A percentile compares a stretch with the other conserved stretches of the same genome.
These are phyloP conservation scores for Heteromeles arbutifolia DNA, from an alignment of 306 rosid species.

Conservation along the genomic window DNA sequence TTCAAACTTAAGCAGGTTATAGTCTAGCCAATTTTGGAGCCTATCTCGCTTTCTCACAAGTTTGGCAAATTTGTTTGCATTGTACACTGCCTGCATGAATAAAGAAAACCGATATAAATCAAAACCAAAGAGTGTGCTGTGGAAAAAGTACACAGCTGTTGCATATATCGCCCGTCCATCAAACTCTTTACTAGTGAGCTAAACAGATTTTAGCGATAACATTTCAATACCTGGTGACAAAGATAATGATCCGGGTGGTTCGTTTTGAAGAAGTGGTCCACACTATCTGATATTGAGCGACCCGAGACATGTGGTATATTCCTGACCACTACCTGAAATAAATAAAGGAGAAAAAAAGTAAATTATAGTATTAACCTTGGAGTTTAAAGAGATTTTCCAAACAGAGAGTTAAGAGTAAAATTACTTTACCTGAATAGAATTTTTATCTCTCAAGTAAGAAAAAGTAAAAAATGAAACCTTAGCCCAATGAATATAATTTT, in stretches of 20 bases:
- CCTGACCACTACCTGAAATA: constrained; percentile 77
- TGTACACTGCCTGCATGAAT: constrained; percentile 63
- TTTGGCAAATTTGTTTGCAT: constrained; percentile 83
- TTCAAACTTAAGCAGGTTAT: constrained; percentile 81
- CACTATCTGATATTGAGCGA: constrained; percentile 48
- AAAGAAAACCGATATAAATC: neutral
- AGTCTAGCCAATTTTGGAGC: constrained; percentile 88
- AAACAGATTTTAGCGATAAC: neutral
- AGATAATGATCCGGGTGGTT: constrained; percentile 83
- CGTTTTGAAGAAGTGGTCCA: constrained; percentile 70
- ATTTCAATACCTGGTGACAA: constrained; percentile 76
- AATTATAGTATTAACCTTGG: neutral
- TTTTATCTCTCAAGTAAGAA: neutral
- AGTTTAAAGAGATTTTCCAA: neutral
- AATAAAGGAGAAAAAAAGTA: neutral
- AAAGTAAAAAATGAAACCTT: neutral
- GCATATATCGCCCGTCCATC: neutral
- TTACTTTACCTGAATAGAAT: neutral
- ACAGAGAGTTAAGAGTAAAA: neutral
- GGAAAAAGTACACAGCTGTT: neutral
- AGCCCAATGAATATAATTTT: neutral
- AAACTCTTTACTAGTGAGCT: neutral
- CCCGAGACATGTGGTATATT: constrained; percentile 64
- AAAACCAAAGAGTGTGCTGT: neutral
- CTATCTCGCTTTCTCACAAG: constrained; percentile 59